phyloP scores from a whole-genome alignment of 306 rosid species.

The Elaeagnus macrophylla region DNA sequence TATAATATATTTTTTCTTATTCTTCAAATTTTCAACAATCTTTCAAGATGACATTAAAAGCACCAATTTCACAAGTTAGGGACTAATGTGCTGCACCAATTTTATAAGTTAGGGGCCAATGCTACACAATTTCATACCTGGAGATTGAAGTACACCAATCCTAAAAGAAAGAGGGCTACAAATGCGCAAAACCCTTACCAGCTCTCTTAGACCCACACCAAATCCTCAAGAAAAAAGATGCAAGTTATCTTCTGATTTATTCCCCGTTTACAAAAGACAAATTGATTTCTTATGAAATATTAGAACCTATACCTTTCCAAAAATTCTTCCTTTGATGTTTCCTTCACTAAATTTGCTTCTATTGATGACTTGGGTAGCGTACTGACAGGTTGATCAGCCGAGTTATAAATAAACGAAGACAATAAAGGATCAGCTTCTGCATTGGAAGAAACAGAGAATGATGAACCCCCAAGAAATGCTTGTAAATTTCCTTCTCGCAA shows the following conservation, averaged over 20 bases:
- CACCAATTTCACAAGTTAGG: too few relatives aligned
- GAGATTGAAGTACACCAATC: too few relatives aligned
- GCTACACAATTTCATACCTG: too few relatives aligned
- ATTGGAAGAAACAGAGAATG: slow-evolving; percentile 35
- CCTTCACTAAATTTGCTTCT: slow-evolving; percentile 35
- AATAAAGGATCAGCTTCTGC: slow-evolving; percentile 76
- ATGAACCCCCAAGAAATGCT: slow-evolving; percentile 76
- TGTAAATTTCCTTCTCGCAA: slow-evolving; percentile 68
- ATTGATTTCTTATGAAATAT: neutral
- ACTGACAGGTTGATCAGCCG: slow-evolving; percentile 31
- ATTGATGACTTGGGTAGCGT: slow-evolving; percentile 29
- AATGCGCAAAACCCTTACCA: too few relatives aligned
- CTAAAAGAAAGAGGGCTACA: too few relatives aligned
- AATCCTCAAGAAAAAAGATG: too few relatives aligned
- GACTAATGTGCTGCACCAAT: too few relatives aligned
- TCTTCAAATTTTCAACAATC: too few relatives aligned
- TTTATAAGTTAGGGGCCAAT: too few relatives aligned
- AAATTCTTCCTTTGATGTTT: slow-evolving; percentile 31
- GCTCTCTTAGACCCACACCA: too few relatives aligned
- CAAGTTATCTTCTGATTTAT: neutral
- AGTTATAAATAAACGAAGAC: slow-evolving; percentile 70
- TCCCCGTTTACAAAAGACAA: neutral
- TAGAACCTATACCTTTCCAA: slow-evolving; percentile 36
- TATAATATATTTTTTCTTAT: too few relatives aligned
- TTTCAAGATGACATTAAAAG: too few relatives aligned